Base-by-base conservation (phyloP, 2,329 filamentous ascomycete genomes). In the Diaporthe nobilis region DNA sequence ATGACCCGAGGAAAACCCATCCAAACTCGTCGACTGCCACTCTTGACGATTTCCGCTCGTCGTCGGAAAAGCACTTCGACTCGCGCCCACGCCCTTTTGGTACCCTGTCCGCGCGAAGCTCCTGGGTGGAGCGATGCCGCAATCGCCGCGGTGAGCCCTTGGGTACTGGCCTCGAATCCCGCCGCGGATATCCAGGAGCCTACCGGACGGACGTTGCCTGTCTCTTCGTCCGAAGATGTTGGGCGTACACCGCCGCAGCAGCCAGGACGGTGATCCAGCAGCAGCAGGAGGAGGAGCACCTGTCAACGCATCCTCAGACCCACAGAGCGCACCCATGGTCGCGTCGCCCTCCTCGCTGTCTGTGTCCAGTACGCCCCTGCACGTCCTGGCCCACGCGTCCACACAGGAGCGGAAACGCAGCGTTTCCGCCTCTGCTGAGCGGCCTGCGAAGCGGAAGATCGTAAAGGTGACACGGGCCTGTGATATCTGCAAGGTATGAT, bases 381-480 rank as follows among this genome's bases (percentile, higher is more conserved):
- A 68, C 31, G 65, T 68, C n/a, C 65, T 68, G 65, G 65, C 65
- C 31, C 65, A 68, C 22, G 47, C 65, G 13, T 68, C 65, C 31
- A 68, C 47, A 28, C 65, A 68, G 65, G 47, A 68, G 65, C 65
- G 65, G 65, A 68, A 68, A 68, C 65, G 65, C 47, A 68, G 65
- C 31, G 47, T 68, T 68, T 68, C 65, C 65, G 47, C 17, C 22
- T 68, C 65, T 68, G 44, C 47, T 20, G 65, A 68, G 7, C 65
- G 65, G 47, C 65, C 65, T 25, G 22, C 15, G 8, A 68, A 68
- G 47, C 65, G 65, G 47, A 68, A 68, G 47, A 68, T 68, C 4
- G 47, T 68, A 20, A 86, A 85, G 77, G 83, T 85, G 7, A 84
- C 81, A 70, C 79, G 83, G n/a, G 84, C 84, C 8, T 85, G 84